Base-by-base conservation (phyloP, 345 rosid species). In the Eutrema japonicum region DNA sequence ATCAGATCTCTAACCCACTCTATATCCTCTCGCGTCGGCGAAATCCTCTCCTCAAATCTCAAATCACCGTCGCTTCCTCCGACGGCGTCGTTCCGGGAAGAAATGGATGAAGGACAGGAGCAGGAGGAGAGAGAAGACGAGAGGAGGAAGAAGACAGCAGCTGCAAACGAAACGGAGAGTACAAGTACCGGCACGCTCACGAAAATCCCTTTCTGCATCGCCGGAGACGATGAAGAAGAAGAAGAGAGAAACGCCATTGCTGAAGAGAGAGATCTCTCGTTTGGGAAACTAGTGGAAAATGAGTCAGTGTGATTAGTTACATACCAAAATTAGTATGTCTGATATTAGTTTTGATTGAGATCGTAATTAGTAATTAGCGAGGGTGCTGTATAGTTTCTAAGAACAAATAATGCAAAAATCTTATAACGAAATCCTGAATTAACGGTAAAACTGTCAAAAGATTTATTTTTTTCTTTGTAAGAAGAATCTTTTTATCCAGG, bases 1-100 rank as follows among this genome's bases (percentile, higher is more conserved):
- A 96, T 92, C 88, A 90, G 96, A 83, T 83, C 88, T 78, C 78
- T 86, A 29, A 90, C 87, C 98, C 99, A 96, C 59, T 86, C 80
- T 0, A 96, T 73, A 71, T 96, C 98, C 70, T 88, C 90, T 43
- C 60, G 40, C 16, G 86, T 80, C 74, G 89, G 12, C 1, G 85
- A 84, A 47, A 83, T 77, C 81, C 78, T 80, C 68, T 77, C 85
- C 4, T 16, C 64, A 35, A 54, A 47, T 9, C 40, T 68, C 45
- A 69, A 53, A 56, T 63, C 45, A 54, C 35, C 41, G 14, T 11
- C 61, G 72, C 37, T 66, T 59, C 46, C 65, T 5, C 65, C 60
- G 41, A 58, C 51, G 69, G 74, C 64, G 61, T 59, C 45, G 62
- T 22, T 63, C 8, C 16, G 32, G 9, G 51, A 12, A 67, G 80